Evolutionary conservation across 2,329 filamentous ascomycete genomes (phyloP).

Genomic region (Penicillium sp.): DNA sequence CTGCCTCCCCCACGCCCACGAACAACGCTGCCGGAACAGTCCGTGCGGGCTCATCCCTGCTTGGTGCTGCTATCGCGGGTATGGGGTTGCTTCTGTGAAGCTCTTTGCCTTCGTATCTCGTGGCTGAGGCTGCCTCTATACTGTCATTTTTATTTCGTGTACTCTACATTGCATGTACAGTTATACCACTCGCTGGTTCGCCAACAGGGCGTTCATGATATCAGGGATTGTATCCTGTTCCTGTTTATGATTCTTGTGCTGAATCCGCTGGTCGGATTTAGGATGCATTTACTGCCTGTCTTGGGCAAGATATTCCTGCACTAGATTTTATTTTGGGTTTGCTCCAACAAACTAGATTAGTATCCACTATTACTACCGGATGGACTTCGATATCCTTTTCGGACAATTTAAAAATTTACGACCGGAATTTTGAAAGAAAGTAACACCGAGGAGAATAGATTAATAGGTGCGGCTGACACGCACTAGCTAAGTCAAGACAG

Average conservation of each 20-base stretch:
- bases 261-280: constrained; percentile 6
- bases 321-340: not conserved
- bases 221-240: not conserved
- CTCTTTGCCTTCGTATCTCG: not conserved
- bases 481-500: no score
- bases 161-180: constrained; percentile 1
- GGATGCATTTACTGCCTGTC: constrained; percentile 3
- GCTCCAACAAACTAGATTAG: not conserved
- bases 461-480: not conserved
- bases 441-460: not conserved
- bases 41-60: constrained; percentile 17
- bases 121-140: not conserved
- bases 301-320: constrained; percentile 1
- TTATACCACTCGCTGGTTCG: not conserved
- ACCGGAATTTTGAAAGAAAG: not conserved
- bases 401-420: not conserved
- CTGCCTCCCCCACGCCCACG: constrained; percentile 15
- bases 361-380: constrained; percentile 6
- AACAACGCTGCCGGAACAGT: constrained; percentile 17
- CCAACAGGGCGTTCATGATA: not conserved
- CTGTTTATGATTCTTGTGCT: not conserved
- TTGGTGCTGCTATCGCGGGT: constrained; percentile 18
- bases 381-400: constrained; percentile 23
- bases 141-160: not conserved
- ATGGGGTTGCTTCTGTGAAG: constrained; percentile 20